phyloP scores from a whole-genome alignment of 2,329 filamentous ascomycete species.

The Cladosporium halotolerans region DNA sequence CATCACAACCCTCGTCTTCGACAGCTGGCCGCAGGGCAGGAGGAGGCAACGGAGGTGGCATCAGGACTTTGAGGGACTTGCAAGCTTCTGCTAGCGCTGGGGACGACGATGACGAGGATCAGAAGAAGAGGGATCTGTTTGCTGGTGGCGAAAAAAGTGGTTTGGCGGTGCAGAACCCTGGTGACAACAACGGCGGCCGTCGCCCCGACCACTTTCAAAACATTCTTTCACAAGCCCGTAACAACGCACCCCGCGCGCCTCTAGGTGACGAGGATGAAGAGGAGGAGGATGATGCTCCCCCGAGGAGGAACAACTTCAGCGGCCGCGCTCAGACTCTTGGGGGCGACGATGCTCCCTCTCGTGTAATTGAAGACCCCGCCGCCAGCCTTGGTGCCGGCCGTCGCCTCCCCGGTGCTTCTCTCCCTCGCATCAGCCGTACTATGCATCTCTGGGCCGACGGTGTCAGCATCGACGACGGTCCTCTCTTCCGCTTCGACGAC shows the following conservation, averaged over 20 bases:
- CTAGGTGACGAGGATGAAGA: slow-evolving; percentile 47
- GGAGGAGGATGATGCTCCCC: slow-evolving; percentile 34
- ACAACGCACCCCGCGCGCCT: slow-evolving; percentile 52
- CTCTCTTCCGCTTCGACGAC: slow-evolving; percentile 71
- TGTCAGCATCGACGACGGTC: slow-evolving; percentile 78
- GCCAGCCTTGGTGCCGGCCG: slow-evolving; percentile 23
- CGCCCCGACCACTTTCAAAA: slow-evolving; percentile 43
- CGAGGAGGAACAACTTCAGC: slow-evolving; percentile 46
- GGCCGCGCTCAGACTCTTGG: slow-evolving; percentile 71
- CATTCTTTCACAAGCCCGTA: slow-evolving; percentile 43
- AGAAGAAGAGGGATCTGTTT: slow-evolving; percentile 64
- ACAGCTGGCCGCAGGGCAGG: slow-evolving; percentile 20
- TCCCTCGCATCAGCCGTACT: slow-evolving; percentile 55
- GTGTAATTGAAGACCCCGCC: slow-evolving; percentile 58
- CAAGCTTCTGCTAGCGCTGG: slow-evolving; percentile 44
- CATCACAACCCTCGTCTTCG: slow-evolving; percentile 15
- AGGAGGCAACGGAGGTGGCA: slow-evolving; percentile 25
- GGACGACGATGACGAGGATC: slow-evolving; percentile 57
- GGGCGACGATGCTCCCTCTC: slow-evolving; percentile 67
- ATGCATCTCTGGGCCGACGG: slow-evolving; percentile 79
- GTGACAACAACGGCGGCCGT: slow-evolving; percentile 29
- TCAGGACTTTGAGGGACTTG: slow-evolving; percentile 41
- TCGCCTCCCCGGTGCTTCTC: slow-evolving; percentile 32
- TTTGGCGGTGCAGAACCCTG: slow-evolving; percentile 59
- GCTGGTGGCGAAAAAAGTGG: slow-evolving; percentile 81